Percentiles rank a stretch among this genome's conserved stretches.
Conservation (phyloP, 1,139 yeast genomes). For the Candida glucosophila region DNA sequence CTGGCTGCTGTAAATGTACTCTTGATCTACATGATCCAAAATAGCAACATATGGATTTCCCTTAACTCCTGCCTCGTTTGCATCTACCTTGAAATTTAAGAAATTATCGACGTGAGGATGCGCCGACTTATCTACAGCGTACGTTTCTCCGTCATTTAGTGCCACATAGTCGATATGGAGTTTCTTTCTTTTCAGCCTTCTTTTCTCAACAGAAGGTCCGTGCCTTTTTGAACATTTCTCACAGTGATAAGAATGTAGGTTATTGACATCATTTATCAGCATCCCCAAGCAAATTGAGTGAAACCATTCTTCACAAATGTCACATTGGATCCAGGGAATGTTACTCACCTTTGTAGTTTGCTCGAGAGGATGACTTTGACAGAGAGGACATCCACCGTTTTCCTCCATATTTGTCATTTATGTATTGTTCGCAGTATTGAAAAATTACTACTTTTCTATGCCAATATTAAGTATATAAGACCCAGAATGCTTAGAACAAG, state of each 20-base stretch:
- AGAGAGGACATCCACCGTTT: constrained; percentile 12
- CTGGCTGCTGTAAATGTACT: constrained; percentile 21
- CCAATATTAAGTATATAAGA: no score
- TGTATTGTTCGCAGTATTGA: no score
- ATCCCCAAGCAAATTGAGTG: constrained; percentile 46
- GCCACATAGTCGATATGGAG: constrained; percentile 69
- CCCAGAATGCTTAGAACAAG: no score
- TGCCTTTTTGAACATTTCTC: constrained; percentile 28
- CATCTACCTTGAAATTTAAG: constrained; percentile 13
- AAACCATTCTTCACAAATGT: constrained; percentile 52
- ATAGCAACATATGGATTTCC: constrained; percentile 9
- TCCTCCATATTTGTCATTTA: constrained; percentile 7
- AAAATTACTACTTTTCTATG: no score
- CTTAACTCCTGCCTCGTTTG: constrained; percentile 6
- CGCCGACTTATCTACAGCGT: constrained; percentile 44
- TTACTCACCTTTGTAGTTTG: constrained; percentile 3
- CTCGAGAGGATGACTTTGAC: constrained; percentile 8
- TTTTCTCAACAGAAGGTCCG: constrained; percentile 47
- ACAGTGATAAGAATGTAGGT: constrained; percentile 51
- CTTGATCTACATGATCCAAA: constrained; percentile 21
- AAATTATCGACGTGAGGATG: constrained; percentile 55
- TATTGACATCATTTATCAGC: constrained; percentile 23
- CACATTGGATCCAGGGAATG: constrained; percentile 54
- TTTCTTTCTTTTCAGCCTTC: constrained; percentile 50
- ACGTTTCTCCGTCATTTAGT: constrained; percentile 62